Evolutionary conservation across 768 basidiomycete genomes (phyloP), one percentile per base, ranked within the genome.

Genomic region (Xerocomellus intermedius): DNA sequence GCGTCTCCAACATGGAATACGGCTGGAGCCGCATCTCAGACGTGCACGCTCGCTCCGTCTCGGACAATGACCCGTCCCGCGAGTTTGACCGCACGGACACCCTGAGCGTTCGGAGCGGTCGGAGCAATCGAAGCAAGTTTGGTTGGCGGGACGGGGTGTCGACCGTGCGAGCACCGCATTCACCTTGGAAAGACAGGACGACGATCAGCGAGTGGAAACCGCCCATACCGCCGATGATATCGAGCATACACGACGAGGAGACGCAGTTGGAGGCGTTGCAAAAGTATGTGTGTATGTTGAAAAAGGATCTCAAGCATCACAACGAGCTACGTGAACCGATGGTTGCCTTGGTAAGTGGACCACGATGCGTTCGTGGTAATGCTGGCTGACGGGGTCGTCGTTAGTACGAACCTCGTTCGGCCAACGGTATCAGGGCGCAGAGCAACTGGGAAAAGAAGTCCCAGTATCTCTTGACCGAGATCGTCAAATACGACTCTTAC

Each of bases 1-100:
- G 97, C 22, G 95, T 99, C 8, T 94, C 93, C 46, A 99, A 98
- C 74, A 96, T 98, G 91, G 97, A 99, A 71, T 97, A 98, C 67
- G 97, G 97, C 9, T 99, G 97, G 97, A 95, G 85, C 69, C 82
- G 91, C 19, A 80, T 93, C 8, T 62, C 77, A 24, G 87, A 87
- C 55, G 62, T 77, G 38, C 82, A 82, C 53, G 74, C 72, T 2
- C 80, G 81, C 7, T 80, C 85, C 12, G 69, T 74, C 22, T 85
- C 87, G 21, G 85, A 89, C 50, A 78, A 79, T 50, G 84, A 84
- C 45, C 67, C 79, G 16, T 48, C 75, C 12, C 77, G 79, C n/a
- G 68, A 68, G 9, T 79, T 87, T 50, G 77, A 77, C 53, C 70
- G 65, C 13, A 66, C 80, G 22, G 91, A 91, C 69, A 77, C 79